Conservation (phyloP, 306 rosid species). For the Castanea crenata region DNA sequence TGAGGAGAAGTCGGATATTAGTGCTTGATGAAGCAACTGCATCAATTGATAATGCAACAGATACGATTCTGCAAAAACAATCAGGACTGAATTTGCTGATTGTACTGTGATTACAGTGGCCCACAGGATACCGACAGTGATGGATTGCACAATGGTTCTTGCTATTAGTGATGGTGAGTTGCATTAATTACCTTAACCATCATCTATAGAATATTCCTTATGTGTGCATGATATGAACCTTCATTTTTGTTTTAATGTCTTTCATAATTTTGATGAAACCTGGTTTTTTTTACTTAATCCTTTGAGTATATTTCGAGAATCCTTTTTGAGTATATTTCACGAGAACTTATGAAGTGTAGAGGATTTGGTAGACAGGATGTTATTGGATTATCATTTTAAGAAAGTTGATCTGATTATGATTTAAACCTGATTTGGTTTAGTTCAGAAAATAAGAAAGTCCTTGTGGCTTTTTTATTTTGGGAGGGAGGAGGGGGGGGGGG, state of each 20-base stretch:
- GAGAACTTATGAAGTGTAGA: too few species aligned
- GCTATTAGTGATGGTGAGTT: constrained; percentile 76
- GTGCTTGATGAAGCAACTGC: constrained; percentile 98
- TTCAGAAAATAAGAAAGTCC: background rate
- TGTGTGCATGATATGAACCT: background rate
- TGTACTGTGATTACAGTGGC: constrained; percentile 89
- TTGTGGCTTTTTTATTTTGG: too few species aligned
- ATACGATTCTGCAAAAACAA: constrained; percentile 80
- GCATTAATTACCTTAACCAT: constrained; percentile 3
- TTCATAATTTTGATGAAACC: background rate
- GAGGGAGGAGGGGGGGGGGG: too few species aligned
- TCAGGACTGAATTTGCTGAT: constrained; percentile 64
- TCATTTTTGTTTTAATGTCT: background rate
- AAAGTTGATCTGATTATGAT: background rate
- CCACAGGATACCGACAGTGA: constrained; percentile 91
- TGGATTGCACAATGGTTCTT: constrained; percentile 96
- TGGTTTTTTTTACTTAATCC: too few species aligned
- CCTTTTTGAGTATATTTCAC: too few species aligned
- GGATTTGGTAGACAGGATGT: too few species aligned
- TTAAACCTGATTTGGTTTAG: background rate
- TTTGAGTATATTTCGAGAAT: too few species aligned
- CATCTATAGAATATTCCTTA: background rate
- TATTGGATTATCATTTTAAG: too few species aligned
- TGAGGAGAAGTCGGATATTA: constrained; percentile 74
- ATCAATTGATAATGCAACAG: constrained; percentile 91